Conservation (phyloP, 352 stramenopile species). For the Phytophthora colocasiae region DNA sequence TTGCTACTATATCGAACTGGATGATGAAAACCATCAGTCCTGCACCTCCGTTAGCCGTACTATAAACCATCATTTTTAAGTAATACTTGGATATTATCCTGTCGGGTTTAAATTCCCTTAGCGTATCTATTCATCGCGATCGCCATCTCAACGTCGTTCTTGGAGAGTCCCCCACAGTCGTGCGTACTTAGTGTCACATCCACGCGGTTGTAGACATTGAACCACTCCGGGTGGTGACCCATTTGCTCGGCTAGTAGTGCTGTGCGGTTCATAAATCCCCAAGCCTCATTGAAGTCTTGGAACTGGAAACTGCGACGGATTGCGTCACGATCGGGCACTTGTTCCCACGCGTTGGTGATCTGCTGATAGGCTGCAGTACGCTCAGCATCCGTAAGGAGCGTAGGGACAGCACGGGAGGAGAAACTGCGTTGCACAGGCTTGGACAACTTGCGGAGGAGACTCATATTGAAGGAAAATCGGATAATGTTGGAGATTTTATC, state of each 20-base stretch:
- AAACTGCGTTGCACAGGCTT: slow-evolving; percentile 8
- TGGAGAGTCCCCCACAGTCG: slow-evolving; percentile 93
- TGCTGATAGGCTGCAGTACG: slow-evolving; percentile 48
- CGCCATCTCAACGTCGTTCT: slow-evolving; percentile 86
- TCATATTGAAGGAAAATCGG: slow-evolving; percentile 1
- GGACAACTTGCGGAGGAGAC: slow-evolving; percentile 12
- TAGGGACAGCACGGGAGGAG: slow-evolving; percentile 47
- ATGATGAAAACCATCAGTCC: too few relatives aligned
- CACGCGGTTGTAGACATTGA: slow-evolving; percentile 98
- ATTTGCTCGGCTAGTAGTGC: slow-evolving; percentile 87
- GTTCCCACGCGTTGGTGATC: slow-evolving; percentile 59
- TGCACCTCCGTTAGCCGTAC: too few relatives aligned
- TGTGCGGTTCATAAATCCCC: slow-evolving; percentile 79
- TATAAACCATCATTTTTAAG: too few relatives aligned
- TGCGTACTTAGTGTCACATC: slow-evolving; percentile 97
- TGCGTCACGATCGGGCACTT: slow-evolving; percentile 71
- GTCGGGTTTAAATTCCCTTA: slow-evolving; percentile 23
- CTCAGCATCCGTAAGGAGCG: slow-evolving; percentile 54
- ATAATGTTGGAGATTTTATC: too few relatives aligned
- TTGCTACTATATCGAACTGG: too few relatives aligned
- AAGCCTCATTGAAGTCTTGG: slow-evolving; percentile 84
- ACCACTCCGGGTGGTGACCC: slow-evolving; percentile 99
- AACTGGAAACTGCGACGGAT: slow-evolving; percentile 89
- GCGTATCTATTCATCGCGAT: slow-evolving; percentile 81
- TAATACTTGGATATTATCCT: background rate